phyloP scores from a whole-genome alignment of 768 basidiomycete genomes.

The Lactifluus pinguis region DNA sequence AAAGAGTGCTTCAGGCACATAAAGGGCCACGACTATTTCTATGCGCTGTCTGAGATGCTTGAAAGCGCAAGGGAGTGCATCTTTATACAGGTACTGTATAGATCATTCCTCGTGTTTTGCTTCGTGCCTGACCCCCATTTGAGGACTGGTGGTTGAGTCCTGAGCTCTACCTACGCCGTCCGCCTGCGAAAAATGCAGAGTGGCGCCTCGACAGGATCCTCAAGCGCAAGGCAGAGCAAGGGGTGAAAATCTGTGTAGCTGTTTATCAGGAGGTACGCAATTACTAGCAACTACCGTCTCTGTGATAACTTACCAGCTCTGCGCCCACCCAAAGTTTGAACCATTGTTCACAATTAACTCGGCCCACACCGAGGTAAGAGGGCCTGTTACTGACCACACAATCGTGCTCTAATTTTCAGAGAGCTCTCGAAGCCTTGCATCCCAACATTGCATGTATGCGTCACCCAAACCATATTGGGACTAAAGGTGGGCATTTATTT shows the following conservation, averaged over 20 bases:
- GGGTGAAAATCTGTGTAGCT: slow-evolving; percentile 84
- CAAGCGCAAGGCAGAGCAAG: slow-evolving; percentile 81
- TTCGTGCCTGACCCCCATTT: neutral
- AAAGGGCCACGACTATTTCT: slow-evolving; percentile 96
- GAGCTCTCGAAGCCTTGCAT: slow-evolving; percentile 71
- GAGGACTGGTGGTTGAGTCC: slow-evolving; percentile 94
- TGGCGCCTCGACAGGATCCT: slow-evolving; percentile 85
- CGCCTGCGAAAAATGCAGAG: slow-evolving; percentile 74
- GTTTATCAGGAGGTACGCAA: slow-evolving; percentile 84
- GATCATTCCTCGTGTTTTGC: neutral
- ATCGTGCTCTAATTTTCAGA: slow-evolving; percentile 29
- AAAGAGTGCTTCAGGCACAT: slow-evolving; percentile 50
- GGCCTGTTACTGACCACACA: neutral
- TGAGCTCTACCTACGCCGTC: slow-evolving; percentile 89
- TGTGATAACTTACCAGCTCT: neutral
- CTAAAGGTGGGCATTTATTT: slow-evolving; percentile 40
- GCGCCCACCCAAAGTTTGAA: slow-evolving; percentile 53
- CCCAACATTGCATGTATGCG: slow-evolving; percentile 84
- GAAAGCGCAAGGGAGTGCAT: slow-evolving; percentile 74
- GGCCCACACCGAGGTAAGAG: slow-evolving; percentile 64
- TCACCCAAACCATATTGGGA: slow-evolving; percentile 84
- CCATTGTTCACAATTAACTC: slow-evolving; percentile 75
- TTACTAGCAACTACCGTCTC: neutral
- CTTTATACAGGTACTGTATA: slow-evolving; percentile 77
- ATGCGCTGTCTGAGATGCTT: slow-evolving; percentile 86